phyloP scores from a whole-genome alignment of 2,329 filamentous ascomycete species.

The Penicillium glabrum region DNA sequence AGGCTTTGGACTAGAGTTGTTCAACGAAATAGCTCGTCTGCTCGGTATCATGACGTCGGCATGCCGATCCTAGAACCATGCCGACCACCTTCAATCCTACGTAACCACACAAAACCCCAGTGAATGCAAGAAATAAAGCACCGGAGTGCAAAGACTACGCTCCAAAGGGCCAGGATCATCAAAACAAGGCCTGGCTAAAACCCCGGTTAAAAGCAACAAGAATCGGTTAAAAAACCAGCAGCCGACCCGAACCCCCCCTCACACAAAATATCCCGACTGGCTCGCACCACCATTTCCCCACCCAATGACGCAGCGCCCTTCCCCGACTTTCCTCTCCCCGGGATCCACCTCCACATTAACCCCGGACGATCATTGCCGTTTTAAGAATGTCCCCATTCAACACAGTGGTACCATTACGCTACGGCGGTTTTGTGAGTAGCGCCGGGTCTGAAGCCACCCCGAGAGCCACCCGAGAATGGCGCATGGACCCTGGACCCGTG shows the following conservation, averaged over 20 bases:
- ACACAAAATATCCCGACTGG: constrained; percentile 16
- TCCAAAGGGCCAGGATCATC: no score
- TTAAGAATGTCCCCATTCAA: constrained; percentile 1
- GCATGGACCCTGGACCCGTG: constrained; percentile 3
- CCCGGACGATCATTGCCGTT: constrained; percentile 17
- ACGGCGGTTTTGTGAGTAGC: constrained; percentile 1
- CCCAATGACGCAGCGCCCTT: constrained; percentile 16
- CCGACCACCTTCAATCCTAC: neutral
- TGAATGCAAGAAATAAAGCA: neutral
- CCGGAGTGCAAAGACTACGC: neutral
- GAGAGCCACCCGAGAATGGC: constrained; percentile 5
- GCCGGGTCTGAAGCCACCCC: neutral
- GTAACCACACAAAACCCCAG: neutral
- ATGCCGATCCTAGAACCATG: neutral
- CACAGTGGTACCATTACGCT: constrained; percentile 9
- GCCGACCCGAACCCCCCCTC: constrained; percentile 1
- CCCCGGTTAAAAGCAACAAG: constrained; percentile 1
- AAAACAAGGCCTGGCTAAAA: neutral
- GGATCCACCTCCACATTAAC: constrained; percentile 15
- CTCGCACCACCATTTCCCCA: neutral
- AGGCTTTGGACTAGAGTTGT: neutral
- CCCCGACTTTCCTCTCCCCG: constrained; percentile 16
- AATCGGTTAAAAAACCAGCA: constrained; percentile 19
- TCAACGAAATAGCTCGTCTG: neutral
- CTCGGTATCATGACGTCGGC: constrained; percentile 1